Evolutionary conservation across 2,329 filamentous ascomycete genomes (phyloP).

Genomic region (Chaetomiaceae sp.): DNA sequence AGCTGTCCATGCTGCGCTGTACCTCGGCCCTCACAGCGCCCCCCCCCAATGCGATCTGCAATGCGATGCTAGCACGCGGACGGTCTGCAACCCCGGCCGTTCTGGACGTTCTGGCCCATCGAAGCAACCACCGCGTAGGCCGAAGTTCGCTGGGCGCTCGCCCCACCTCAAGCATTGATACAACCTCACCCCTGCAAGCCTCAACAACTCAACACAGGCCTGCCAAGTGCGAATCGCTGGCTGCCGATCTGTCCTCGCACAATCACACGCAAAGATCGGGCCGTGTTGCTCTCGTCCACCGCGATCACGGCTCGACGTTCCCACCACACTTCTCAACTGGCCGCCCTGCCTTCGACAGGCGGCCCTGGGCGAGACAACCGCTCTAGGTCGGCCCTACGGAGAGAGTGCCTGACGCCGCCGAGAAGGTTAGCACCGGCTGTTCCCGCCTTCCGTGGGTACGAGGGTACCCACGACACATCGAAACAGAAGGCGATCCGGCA

Average conservation of each 20-base stretch:
- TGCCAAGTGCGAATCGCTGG: background rate
- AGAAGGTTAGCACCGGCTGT: too few relatives aligned
- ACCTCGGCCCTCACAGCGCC: too few relatives aligned
- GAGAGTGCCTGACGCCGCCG: too few relatives aligned
- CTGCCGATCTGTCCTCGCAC: slow-evolving; percentile 9
- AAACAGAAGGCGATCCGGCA: too few relatives aligned
- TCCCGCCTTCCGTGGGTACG: too few relatives aligned
- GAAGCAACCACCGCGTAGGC: background rate
- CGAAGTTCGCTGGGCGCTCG: too few relatives aligned
- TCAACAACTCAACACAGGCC: background rate
- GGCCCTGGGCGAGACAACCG: background rate
- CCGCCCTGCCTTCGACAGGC: background rate
- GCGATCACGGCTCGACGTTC: background rate
- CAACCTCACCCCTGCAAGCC: slow-evolving; percentile 12
- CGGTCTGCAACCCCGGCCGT: background rate
- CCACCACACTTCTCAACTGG: background rate
- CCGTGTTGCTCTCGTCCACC: slow-evolving; percentile 6
- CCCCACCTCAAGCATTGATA: slow-evolving; percentile 1
- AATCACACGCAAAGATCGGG: background rate
- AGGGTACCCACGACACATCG: too few relatives aligned
- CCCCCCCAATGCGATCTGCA: background rate
- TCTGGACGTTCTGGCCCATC: background rate
- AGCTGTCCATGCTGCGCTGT: too few relatives aligned
- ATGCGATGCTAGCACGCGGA: too few relatives aligned
- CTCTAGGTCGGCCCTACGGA: background rate